These are phyloP conservation scores for Fusarium sp. DNA, from an alignment of 2,329 filamentous ascomycete species.

Conservation along the genomic window DNA sequence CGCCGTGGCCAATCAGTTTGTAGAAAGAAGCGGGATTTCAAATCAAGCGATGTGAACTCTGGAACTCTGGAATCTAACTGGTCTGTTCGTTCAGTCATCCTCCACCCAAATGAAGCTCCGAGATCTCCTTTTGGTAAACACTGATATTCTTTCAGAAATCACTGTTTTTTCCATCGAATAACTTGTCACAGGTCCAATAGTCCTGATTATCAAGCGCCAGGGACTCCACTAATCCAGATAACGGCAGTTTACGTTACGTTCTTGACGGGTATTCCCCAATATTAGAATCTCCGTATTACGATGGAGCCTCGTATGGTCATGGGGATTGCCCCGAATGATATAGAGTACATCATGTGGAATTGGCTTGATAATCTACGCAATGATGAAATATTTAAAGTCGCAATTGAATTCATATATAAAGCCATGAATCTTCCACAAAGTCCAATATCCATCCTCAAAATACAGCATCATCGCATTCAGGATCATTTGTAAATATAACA, in stretches of 20 bases:
- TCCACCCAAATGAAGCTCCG: not conserved
- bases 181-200: too few species aligned
- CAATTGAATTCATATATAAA: not conserved
- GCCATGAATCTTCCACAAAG: accelerated
- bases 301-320: not conserved
- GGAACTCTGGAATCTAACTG: not conserved
- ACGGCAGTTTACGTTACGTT: not conserved
- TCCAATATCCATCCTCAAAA: accelerated
- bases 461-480: not conserved
- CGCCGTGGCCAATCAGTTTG: not conserved
- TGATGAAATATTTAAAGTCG: accelerated
- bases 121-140: not conserved
- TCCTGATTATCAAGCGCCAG: not conserved
- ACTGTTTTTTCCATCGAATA: too few species aligned
- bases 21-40: not conserved
- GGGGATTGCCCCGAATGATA: not conserved
- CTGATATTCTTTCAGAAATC: not conserved
- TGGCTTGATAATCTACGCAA: not conserved
- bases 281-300: not conserved
- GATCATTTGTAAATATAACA: not conserved
- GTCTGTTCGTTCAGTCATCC: not conserved
- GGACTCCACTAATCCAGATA: too few species aligned
- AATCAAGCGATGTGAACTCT: not conserved
- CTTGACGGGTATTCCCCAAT: accelerated
- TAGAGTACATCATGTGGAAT: accelerated